Evolutionary conservation across 2,329 filamentous ascomycete species (phyloP), one percentile per base, ranked within the genome.

Genomic region (Aurifilum marmelostoma): DNA sequence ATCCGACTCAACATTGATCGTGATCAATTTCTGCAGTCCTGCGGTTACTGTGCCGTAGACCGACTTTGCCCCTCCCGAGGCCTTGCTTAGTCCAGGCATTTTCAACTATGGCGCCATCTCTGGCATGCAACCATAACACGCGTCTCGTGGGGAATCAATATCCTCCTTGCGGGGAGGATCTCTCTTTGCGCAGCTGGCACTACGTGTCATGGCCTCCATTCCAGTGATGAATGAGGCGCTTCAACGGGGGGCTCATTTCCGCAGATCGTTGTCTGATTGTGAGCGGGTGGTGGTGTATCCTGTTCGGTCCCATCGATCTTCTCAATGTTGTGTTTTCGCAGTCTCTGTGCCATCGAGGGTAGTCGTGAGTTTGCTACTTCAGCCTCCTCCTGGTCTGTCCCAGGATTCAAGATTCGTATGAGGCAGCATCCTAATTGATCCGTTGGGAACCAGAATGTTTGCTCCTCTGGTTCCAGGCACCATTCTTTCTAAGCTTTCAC

Each of bases 211-310:
- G 69, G 88, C 87, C 0, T 86, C 85, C 0, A 82, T 83, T 68
- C 80, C 90, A 41, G 89, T 90, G 69, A 86, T 90, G 72, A 88
- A n/a, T n/a, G n/a, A n/a, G n/a, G n/a, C n/a, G n/a, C n/a, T n/a
- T n/a, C n/a, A n/a, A n/a, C n/a, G n/a, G n/a, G n/a, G n/a, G n/a
- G n/a, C n/a, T n/a, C n/a, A 34, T 34, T 8, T 34, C 34, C 34
- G 34, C 34, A 34, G 34, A 8, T 8, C 34, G 34, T 8, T 34
- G 34, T 34, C 34, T 34, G 34, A 34, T 34, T 34, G 34, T 8
- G 34, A 34, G 4, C 4, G 34, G 34, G 34, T 34, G n/a, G n/a
- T n/a, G n/a, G n/a, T n/a, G n/a, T n/a, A n/a, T n/a, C n/a, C n/a
- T n/a, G n/a, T n/a, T n/a, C n/a, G n/a, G n/a, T n/a, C n/a, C n/a